Conservation (phyloP, 768 basidiomycete genomes). For the Auriscalpium microsporum region DNA sequence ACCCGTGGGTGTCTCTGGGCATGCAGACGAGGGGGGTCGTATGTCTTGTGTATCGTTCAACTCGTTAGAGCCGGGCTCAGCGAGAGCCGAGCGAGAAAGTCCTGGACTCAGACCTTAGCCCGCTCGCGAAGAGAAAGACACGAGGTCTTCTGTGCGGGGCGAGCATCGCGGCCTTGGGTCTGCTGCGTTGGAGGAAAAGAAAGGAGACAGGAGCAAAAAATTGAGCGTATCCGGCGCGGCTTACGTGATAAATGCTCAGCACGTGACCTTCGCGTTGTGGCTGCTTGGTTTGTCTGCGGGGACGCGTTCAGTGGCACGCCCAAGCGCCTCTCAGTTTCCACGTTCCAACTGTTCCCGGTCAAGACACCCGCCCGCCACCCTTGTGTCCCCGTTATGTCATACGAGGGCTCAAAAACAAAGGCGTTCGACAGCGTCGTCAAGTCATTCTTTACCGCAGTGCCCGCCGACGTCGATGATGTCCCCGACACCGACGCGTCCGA, state of each 20-base stretch:
- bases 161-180: constrained; percentile 65
- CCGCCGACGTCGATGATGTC: background rate
- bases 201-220: background rate
- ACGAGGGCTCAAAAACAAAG: background rate
- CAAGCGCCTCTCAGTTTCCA: no score
- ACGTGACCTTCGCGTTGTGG: no score
- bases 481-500: constrained; percentile 4
- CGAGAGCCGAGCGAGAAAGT: constrained; percentile 57
- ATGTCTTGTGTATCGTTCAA: constrained; percentile 66
- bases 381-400: no score
- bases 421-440: constrained; percentile 13
- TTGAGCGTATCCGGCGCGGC: no score
- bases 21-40: constrained; percentile 13
- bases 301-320: no score
- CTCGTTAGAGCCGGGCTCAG: constrained; percentile 48
- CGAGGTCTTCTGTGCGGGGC: constrained; percentile 37
- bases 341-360: no score
- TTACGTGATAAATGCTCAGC: no score
- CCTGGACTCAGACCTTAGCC: constrained; percentile 77
- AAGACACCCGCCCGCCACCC: no score
- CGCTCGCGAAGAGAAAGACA: constrained; percentile 46
- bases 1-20: constrained; percentile 35
- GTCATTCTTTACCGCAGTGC: constrained; percentile 12
- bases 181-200: constrained; percentile 21
- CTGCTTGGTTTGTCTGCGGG: no score